phyloP scores from a whole-genome alignment of 129 eudicot genomes.

The Daucus carota region DH1_v3.0 NC_030381.2:18112501-18113000 shows the following conservation, averaged over 20 bases:
- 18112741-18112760: conserved; percentile 41
- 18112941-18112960: conserved; percentile 20
- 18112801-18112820: conserved; percentile 30
- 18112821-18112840: conserved; percentile 33
- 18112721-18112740: conserved; percentile 41
- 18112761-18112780: conserved; percentile 40
- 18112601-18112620: neutral
- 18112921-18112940: neutral
- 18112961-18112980: conserved; percentile 44
- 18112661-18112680: neutral
- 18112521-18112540: conserved; percentile 44
- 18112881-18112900: too few species aligned
- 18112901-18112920: neutral
- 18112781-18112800: conserved; percentile 33
- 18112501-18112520: conserved; percentile 47
- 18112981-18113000: conserved; percentile 43
- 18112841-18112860: conserved; percentile 12
- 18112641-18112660: neutral
- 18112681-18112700: too few species aligned
- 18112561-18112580: conserved; percentile 37
- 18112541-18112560: conserved; percentile 41
- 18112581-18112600: neutral
- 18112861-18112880: neutral
- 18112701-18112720: conserved; percentile 14
- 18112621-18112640: neutral